phyloP scores from a whole-genome alignment of 371 early-diverging fungal genomes.

The Quaeritorhiza haematococci region DNA sequence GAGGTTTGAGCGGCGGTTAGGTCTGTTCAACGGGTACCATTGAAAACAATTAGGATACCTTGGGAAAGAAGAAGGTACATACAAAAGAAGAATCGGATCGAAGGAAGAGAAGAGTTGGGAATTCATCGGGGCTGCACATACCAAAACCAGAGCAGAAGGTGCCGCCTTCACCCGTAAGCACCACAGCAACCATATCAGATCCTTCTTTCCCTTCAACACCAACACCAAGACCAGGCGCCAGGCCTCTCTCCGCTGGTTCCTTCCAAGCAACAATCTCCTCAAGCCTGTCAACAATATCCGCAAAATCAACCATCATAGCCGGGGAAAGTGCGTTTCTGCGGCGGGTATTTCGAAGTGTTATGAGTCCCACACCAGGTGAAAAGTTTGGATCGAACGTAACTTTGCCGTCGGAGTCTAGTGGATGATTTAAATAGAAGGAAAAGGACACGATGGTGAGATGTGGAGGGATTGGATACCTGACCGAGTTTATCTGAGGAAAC shows the following conservation, averaged over 20 bases:
- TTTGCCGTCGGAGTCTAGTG: too few relatives aligned
- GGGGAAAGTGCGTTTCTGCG: conserved; percentile 65
- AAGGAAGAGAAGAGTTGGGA: neutral
- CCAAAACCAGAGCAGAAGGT: conserved; percentile 64
- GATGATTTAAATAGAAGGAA: too few relatives aligned
- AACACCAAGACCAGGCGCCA: conserved; percentile 7
- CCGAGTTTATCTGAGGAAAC: too few relatives aligned
- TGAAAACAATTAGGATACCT: too few relatives aligned
- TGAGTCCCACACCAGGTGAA: conserved; percentile 38
- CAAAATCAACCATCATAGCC: conserved; percentile 66
- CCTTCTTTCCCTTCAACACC: conserved; percentile 13
- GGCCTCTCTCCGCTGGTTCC: conserved; percentile 9
- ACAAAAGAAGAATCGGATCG: neutral
- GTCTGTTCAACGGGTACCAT: too few relatives aligned
- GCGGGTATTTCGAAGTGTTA: conserved; percentile 46
- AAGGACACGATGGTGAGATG: too few relatives aligned
- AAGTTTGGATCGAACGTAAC: too few relatives aligned
- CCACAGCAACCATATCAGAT: conserved; percentile 38
- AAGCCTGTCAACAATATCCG: conserved; percentile 47
- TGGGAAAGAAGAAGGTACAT: neutral
- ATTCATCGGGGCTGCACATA: conserved; percentile 14
- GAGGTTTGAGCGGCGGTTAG: conserved; percentile 46
- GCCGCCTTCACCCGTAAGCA: conserved; percentile 47
- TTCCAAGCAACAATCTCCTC: conserved; percentile 19
- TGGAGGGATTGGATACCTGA: too few relatives aligned